Base-by-base conservation (phyloP, 208 protist genomes). In the Leishmania arabica region DNA sequence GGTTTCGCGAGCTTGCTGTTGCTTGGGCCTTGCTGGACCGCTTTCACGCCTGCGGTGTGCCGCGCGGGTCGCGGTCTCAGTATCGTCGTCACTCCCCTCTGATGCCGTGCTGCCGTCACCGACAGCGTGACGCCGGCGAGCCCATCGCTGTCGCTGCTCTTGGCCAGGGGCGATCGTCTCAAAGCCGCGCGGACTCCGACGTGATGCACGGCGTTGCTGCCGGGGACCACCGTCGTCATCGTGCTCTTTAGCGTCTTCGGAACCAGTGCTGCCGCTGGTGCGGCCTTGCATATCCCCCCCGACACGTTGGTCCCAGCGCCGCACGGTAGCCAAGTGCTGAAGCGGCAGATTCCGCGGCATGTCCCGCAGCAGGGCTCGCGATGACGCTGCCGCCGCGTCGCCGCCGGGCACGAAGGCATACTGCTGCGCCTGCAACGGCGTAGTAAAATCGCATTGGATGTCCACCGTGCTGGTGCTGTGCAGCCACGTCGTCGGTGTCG, bases 271-370 rank as follows among this genome's bases (percentile, higher is more conserved):
- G 11, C 24, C 34, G 27, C 31, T 19, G 27, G 3, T 27, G 53
- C 15, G 8, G 0, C 21, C 0, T 1, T 31, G 49, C 71, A 6
- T 1, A 51, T 7, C 42, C 42, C 42, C 11, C 42, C 42, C 11
- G 58, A 58, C 73, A 64, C 64, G 65, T 27, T 47, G 60, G 51
- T 87, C 80, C 77, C 84, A 84, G 7, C 53, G 73, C 5, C 82
- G 82, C 76, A 85, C 82, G 1, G 82, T 68, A 1, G 82, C 76
- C 31, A 85, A 27, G 45, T 87, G 71, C 72, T 74, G 47, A 70
- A 87, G 65, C 19, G 90, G 90, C n/a, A 93, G 77, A 31, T 93
- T 80, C 40, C 86, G 84, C 0, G 90, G 90, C 2, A 93, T 74
- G 75, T 93, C 90, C 9, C 86, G 74, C 86, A 91, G 75, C 13